Evolutionary conservation across 176 grass and related monocot species (phyloP).

Genomic region (Lolium rigidum): DNA sequence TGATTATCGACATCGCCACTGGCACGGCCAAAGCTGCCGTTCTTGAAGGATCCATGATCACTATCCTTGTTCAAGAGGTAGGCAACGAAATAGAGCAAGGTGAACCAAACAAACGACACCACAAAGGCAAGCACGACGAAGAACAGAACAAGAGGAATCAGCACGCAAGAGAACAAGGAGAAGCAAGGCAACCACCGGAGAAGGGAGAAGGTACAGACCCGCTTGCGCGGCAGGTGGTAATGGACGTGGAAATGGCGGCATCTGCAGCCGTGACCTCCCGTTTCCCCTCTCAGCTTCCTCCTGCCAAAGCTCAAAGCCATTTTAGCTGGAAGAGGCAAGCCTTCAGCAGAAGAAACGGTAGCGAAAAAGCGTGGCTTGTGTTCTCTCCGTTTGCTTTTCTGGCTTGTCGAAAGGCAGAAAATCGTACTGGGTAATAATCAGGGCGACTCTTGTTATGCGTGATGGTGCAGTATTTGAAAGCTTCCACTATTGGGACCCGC

Average conservation of each 20-base stretch:
- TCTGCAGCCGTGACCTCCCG: background rate
- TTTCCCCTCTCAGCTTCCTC: conserved; percentile 15
- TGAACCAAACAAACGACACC: conserved; percentile 46
- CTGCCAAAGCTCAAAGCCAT: conserved; percentile 31
- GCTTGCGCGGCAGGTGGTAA: conserved; percentile 38
- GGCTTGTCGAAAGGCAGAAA: conserved; percentile 4
- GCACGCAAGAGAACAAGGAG: conserved; percentile 22
- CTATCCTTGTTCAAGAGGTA: conserved; percentile 1
- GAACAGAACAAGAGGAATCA: conserved; percentile 39
- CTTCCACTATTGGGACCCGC: conserved; percentile 37
- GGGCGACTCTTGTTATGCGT: conserved; percentile 8
- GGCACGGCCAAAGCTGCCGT: background rate
- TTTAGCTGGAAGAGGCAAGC: background rate
- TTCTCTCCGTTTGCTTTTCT: background rate
- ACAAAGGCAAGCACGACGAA: conserved; percentile 32
- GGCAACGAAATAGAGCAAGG: conserved; percentile 37
- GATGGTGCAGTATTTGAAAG: conserved; percentile 36
- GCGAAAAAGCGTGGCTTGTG: background rate
- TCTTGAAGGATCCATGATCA: background rate
- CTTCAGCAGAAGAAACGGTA: background rate
- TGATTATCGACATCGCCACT: background rate
- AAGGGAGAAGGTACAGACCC: conserved; percentile 9
- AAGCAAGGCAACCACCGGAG: background rate
- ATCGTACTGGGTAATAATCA: background rate
- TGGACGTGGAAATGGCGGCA: conserved; percentile 49